A percentile compares a stretch with the other conserved stretches of the same genome.
phyloP scores from a whole-genome alignment of 805 yeast species.

The Schizosaccharomyces octosporus region DNA sequence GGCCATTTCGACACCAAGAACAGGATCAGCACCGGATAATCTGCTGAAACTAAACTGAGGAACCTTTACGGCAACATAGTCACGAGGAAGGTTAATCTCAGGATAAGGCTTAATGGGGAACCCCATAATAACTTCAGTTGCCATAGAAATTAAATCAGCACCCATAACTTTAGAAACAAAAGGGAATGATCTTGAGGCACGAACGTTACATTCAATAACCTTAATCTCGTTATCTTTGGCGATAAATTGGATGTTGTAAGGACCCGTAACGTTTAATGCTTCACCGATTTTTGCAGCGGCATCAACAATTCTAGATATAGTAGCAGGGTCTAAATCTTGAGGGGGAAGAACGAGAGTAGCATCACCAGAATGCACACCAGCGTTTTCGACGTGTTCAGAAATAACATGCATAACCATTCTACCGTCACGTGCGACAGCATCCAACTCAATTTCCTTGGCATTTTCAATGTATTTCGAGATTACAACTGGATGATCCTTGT shows the following conservation, averaged over 20 bases:
- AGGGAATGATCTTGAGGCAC: slow-evolving; percentile 98
- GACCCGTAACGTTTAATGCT: slow-evolving; percentile 93
- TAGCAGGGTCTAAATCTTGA: slow-evolving; percentile 39
- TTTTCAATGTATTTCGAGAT: slow-evolving; percentile 87
- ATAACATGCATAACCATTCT: slow-evolving; percentile 78
- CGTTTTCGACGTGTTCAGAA: slow-evolving; percentile 93
- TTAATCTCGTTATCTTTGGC: slow-evolving; percentile 54
- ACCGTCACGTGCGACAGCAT: slow-evolving; percentile 84
- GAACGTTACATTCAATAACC: slow-evolving; percentile 94
- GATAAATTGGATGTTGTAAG: slow-evolving; percentile 94
- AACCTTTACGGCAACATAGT: slow-evolving; percentile 85
- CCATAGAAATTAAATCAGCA: slow-evolving; percentile 78
- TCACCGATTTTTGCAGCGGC: slow-evolving; percentile 81
- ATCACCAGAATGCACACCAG: slow-evolving; percentile 97
- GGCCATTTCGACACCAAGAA: slow-evolving; percentile 96
- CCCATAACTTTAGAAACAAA: slow-evolving; percentile 94
- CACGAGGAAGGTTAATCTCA: slow-evolving; percentile 60
- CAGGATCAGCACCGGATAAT: slow-evolving; percentile 97
- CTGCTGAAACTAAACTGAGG: slow-evolving; percentile 97
- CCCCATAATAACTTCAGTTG: slow-evolving; percentile 63
- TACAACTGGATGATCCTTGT: slow-evolving; percentile 92
- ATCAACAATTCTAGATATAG: slow-evolving; percentile 50
- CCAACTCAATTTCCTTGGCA: slow-evolving; percentile 91
- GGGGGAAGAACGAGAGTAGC: slow-evolving; percentile 92
- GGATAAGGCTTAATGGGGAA: slow-evolving; percentile 50